Base-by-base conservation (phyloP, 139 green algal genomes). In the Picochlorum sp. region DNA sequence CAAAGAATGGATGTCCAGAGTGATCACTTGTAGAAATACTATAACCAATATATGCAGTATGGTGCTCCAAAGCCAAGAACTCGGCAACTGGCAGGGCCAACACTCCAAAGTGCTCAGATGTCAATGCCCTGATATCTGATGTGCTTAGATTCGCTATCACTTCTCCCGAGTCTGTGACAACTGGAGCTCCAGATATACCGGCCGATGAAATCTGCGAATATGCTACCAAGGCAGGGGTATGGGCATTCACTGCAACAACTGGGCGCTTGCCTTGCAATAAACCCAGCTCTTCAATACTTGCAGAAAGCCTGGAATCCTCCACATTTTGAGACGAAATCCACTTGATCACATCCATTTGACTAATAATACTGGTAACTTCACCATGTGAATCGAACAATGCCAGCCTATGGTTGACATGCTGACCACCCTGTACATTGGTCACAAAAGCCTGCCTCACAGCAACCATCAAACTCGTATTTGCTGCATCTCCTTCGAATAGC, bases 71-170 rank as follows among this genome's bases (percentile, higher is more conserved):
- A 6, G 86, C 82, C 44, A 94, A 63, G 63, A 94, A 93, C 77
- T 92, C 86, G 2, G 80, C 83, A 13, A 92, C 80, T 2, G 86
- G 86, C 20, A 91, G 83, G 10, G 86, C 86, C 51, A 94, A 71
- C 44, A 86, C 81, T 16, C 80, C 81, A 57, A 89, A 69, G 69
- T 90, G 84, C 54, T 88, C 70, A 2, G 79, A 66, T 59, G 84
- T 77, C 63, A 91, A 78, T 61, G 74, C 77, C 26, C 79, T 81
- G 75, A 92, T 66, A 76, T 92, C 86, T 1, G 68, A 84, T n/a
- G 83, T 75, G 44, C 66, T 82, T 54, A 94, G 69, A 68, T 94
- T 92, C 54, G 85, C 86, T 16, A 93, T 80, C 38, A 93, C 57
- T 26, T 76, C 57, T 3, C 86, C 59, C 2, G 74, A 73, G 2